Percentiles rank a stretch among this genome's conserved stretches.
Conservation (phyloP, 2,329 filamentous ascomycete species). For the Fusarium agapanthi region DNA sequence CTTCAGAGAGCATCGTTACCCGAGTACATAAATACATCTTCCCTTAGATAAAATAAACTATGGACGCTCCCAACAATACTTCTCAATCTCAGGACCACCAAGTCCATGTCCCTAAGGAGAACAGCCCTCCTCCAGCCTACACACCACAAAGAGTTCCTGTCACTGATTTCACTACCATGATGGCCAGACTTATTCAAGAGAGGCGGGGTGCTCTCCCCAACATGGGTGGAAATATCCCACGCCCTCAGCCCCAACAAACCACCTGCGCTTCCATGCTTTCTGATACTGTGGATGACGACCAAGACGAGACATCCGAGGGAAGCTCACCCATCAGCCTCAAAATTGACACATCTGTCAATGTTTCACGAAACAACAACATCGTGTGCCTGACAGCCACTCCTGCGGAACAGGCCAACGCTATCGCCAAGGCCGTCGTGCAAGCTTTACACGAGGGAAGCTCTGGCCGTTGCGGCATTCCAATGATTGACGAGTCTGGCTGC, state of each 20-base stretch:
- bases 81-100: conserved; percentile 24
- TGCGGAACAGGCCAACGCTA: conserved; percentile 50
- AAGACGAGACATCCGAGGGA: conserved; percentile 35
- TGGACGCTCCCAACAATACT: conserved; percentile 27
- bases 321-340: conserved; percentile 54
- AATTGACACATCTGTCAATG: conserved; percentile 58
- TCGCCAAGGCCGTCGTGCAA: conserved; percentile 56
- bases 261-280: conserved; percentile 10
- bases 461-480: conserved; percentile 52
- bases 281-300: conserved; percentile 16
- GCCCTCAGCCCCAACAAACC: conserved; percentile 7
- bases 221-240: conserved; percentile 2
- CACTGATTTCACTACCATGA: conserved; percentile 23
- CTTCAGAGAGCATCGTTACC: not conserved
- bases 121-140: conserved; percentile 45
- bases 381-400: conserved; percentile 54
- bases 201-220: conserved; percentile 3
- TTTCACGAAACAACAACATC: conserved; percentile 60
- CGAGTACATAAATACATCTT: not conserved
- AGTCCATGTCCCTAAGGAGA: conserved; percentile 32
- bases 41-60: not conserved
- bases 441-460: conserved; percentile 55
- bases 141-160: conserved; percentile 33
- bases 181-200: conserved; percentile 28
- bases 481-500: conserved; percentile 56